Conservation (phyloP, 2,329 filamentous ascomycete species). For the Myriosclerotinia curreyana region DNA sequence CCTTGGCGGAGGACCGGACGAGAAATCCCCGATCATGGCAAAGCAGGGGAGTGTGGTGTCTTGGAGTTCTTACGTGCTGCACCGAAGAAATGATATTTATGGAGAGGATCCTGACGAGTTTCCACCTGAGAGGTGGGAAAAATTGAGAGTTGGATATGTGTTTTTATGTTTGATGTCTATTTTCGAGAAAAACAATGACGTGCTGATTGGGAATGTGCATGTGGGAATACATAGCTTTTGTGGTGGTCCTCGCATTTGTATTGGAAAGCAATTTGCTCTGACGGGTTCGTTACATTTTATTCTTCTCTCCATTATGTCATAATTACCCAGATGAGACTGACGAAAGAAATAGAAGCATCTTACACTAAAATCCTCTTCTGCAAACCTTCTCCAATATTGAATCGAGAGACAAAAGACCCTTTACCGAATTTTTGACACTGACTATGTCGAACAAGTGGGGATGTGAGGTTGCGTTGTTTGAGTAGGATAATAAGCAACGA, state of each 20-base stretch:
- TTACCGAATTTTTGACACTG: conserved; percentile 30
- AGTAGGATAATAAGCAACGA: background rate
- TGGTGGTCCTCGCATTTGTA: conserved; percentile 64
- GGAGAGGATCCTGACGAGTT: conserved; percentile 52
- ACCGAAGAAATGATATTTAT: conserved; percentile 55
- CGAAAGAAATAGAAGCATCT: conserved; percentile 43
- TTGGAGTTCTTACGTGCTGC: conserved; percentile 37
- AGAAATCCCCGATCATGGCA: conserved; percentile 37
- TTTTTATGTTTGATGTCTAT: background rate
- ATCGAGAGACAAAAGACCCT: conserved; percentile 28
- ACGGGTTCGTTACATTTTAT: conserved; percentile 20
- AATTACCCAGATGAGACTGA: conserved; percentile 36
- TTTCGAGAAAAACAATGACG: background rate
- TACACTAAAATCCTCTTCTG: conserved; percentile 39
- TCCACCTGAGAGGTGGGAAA: conserved; percentile 38
- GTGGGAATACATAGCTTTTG: conserved; percentile 77
- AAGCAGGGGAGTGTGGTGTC: conserved; percentile 30
- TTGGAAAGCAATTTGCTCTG: conserved; percentile 50
- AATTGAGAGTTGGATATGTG: conserved; percentile 28
- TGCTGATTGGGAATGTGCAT: conserved; percentile 48
- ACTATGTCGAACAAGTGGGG: conserved; percentile 31
- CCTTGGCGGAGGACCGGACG: conserved; percentile 40
- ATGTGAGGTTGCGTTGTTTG: conserved; percentile 25
- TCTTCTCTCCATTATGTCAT: conserved; percentile 34
- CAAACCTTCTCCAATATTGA: conserved; percentile 36